phyloP scores from a whole-genome alignment of 2,329 filamentous ascomycete species.

The Alternaria sp. region DNA sequence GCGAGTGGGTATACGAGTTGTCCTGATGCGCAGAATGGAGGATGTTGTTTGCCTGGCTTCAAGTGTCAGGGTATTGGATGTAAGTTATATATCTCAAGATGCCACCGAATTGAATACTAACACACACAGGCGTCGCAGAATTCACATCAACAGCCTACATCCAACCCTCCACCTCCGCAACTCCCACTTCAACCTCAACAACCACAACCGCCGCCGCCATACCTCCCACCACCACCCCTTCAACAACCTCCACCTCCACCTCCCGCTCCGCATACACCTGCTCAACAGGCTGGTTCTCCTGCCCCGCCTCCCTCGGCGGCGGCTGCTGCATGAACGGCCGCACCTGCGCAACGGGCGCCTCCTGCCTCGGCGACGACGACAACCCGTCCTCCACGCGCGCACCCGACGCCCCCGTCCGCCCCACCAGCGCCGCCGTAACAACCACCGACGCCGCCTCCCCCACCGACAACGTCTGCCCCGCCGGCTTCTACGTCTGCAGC shows the following conservation, averaged over 20 bases:
- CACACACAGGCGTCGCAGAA: slow-evolving; percentile 31
- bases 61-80: slow-evolving; percentile 74
- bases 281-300: slow-evolving; percentile 54
- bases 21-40: slow-evolving; percentile 69
- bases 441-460: slow-evolving; percentile 63
- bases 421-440: slow-evolving; percentile 50
- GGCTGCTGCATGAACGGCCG: slow-evolving; percentile 57
- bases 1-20: slow-evolving; percentile 68
- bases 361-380: slow-evolving; percentile 44
- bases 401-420: slow-evolving; percentile 51
- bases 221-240: slow-evolving; percentile 35
- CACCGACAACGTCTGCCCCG: slow-evolving; percentile 73
- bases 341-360: slow-evolving; percentile 50
- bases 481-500: slow-evolving; percentile 88
- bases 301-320: slow-evolving; percentile 55
- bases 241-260: slow-evolving; percentile 9
- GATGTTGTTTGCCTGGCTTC: slow-evolving; percentile 77
- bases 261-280: slow-evolving; percentile 44
- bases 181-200: slow-evolving; percentile 33
- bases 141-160: slow-evolving; percentile 40
- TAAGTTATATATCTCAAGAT: slow-evolving; percentile 49
- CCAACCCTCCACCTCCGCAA: slow-evolving; percentile 28
- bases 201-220: slow-evolving; percentile 50
- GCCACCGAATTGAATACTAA: too few relatives aligned
- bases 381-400: slow-evolving; percentile 42